These are phyloP conservation scores for Acanthamoeba pearcei DNA, from an alignment of 208 protist species.

Conservation along the genomic window DNA sequence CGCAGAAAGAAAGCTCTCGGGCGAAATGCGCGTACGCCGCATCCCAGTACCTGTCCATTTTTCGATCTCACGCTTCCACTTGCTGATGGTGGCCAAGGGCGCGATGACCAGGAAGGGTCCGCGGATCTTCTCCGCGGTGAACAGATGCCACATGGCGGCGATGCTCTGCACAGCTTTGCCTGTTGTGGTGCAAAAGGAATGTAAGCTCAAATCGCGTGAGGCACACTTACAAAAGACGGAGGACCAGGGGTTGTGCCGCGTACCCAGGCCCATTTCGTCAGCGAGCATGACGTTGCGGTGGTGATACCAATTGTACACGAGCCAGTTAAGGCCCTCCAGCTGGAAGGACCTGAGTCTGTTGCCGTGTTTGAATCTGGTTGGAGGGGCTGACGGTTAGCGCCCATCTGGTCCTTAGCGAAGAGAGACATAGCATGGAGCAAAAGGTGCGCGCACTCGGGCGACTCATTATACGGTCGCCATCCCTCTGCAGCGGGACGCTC, in stretches of 20 bases:
- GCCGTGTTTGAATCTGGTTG: background rate
- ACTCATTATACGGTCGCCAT: background rate
- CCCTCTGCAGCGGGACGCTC: background rate
- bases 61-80: slow-evolving; percentile 94
- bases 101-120: slow-evolving; percentile 97
- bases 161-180: slow-evolving; percentile 97
- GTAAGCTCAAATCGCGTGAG: too few relatives aligned
- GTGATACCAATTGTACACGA: slow-evolving; percentile 91
- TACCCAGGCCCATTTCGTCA: slow-evolving; percentile 98
- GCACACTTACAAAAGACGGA: too few relatives aligned
- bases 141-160: slow-evolving; percentile 86
- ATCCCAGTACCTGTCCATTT: slow-evolving; percentile 86
- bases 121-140: slow-evolving; percentile 80
- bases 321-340: slow-evolving; percentile 97
- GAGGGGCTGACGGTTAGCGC: background rate
- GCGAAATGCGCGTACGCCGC: too few relatives aligned
- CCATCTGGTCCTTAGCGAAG: too few relatives aligned
- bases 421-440: too few relatives aligned
- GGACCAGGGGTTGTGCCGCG: too few relatives aligned
- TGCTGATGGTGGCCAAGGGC: slow-evolving; percentile 95
- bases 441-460: background rate
- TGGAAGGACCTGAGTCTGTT: slow-evolving; percentile 91
- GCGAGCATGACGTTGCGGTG: slow-evolving; percentile 94
- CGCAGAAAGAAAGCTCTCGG: too few relatives aligned
- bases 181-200: background rate